phyloP scores from a whole-genome alignment of 106 monocot species.

The Allium cepa region DNA sequence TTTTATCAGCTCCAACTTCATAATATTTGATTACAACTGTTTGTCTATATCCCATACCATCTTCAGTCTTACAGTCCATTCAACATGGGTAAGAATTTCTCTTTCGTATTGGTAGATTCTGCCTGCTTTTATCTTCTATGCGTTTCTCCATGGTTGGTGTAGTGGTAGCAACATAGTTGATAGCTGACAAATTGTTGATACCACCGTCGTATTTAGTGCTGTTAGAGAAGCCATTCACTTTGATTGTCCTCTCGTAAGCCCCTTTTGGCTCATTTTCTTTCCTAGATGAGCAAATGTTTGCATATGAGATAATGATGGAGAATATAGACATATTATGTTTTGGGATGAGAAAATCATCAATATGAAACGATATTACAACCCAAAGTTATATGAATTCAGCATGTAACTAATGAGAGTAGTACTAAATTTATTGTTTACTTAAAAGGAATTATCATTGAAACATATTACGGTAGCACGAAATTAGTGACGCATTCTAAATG shows the following conservation, averaged over 20 bases:
- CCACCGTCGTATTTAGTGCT: background rate
- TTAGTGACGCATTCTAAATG: too few species aligned
- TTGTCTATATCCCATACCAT: slow-evolving; percentile 24
- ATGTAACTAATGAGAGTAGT: too few species aligned
- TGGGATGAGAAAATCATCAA: background rate
- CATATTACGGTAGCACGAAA: too few species aligned
- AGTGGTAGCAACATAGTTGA: background rate
- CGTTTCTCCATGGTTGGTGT: background rate
- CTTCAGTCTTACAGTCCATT: slow-evolving; percentile 20
- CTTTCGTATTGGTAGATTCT: slow-evolving; percentile 34
- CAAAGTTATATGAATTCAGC: too few species aligned
- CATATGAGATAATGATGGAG: background rate
- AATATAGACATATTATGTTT: slow-evolving; percentile 4
- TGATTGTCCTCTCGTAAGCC: slow-evolving; percentile 14
- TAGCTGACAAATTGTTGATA: background rate
- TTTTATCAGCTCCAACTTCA: slow-evolving; percentile 39
- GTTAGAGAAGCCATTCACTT: slow-evolving; percentile 14
- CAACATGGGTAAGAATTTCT: slow-evolving; percentile 24
- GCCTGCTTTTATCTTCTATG: slow-evolving; percentile 2
- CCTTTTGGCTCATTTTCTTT: slow-evolving; percentile 6
- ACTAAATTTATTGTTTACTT: too few species aligned
- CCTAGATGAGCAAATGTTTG: slow-evolving; percentile 7
- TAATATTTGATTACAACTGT: slow-evolving; percentile 41
- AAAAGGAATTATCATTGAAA: too few species aligned
- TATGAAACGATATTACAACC: too few species aligned